Evolutionary conservation across 495 filamentous ascomycete genomes (phyloP), one percentile per base, ranked within the genome.

Genomic region (Apiosordaria backusii): DNA sequence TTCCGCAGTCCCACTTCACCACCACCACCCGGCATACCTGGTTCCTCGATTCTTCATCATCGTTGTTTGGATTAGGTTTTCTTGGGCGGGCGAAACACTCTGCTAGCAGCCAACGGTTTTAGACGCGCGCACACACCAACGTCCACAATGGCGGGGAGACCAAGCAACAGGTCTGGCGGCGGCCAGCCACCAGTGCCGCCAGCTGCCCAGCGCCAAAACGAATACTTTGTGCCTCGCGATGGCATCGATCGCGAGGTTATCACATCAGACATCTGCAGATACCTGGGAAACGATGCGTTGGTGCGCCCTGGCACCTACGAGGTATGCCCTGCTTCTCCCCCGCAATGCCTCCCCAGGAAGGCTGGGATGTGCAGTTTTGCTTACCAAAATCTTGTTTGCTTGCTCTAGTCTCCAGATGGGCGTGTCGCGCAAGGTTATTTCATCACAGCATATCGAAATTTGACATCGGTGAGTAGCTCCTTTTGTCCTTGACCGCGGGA

Each of bases 161-260:
- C 67, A 70, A 71, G 73, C 77, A 75, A 77, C 63, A 68, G 70
- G 18, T n/a, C 52, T 1, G 52, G 52, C 52, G 52, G 71, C 68
- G 77, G 74, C 71, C 76, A 76, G 77, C 78, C 76, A 65, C 78
- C 78, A 68, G 50, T 64, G 13, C 57, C 74, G 40, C 52, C 71
- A 67, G 65, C 70, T 66, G 68, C 76, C 64, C 80, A 79, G 68
- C 87, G 88, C 74, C 87, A 88, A 74, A 91, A 92, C 78, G 88
- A 91, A 81, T 94, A 92, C 76, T 97, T 96, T 77, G 87, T 94
- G 63, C 89, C 89, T 24, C 91, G 90, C 69, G 90, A 95, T 70
- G 92, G 92, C 72, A 97, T 97, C 77, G 90, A 91, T 78, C 87
- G 93, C 67, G 91, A 97, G 77, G 93, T 97, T 73, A 95, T 97